Evolutionary conservation across 495 filamentous ascomycete genomes (phyloP), one percentile per base, ranked within the genome.

Genomic region (Podospora comata): DNA sequence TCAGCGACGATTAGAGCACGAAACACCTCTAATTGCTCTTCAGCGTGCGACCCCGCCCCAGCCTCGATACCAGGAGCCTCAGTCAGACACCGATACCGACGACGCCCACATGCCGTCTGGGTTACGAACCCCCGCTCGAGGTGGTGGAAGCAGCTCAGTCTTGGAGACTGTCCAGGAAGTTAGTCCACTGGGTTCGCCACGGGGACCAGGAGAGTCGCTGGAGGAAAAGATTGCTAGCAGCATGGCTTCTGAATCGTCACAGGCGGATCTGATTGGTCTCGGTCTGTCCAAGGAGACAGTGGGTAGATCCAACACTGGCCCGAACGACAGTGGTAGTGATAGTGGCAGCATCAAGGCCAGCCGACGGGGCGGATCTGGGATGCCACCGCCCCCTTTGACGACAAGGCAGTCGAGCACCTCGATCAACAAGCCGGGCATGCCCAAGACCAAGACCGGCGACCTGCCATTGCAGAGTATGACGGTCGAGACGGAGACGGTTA

Each of bases 401-500:
- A 75, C 74, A 27, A 77, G 76, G 32, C 83, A 81, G 65, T 83
- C 77, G 65, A 85, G 78, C 74, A 79, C 77, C 62, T 73, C 75
- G 28, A 72, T 78, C 58, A 83, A 79, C 58, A 83, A 79, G 19
- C 81, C 79, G 66, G 72, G 71, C 60, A 72, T 67, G 61, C 70
- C 70, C 20, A 84, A 81, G 81, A 85, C 44, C 87, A 92, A 79
- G 82, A 85, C 82, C 16, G 80, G 85, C 55, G 94, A 97, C 74
- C 88, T 87, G 11, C 89, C 92, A 16, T 86, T 91, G 34, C 89
- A 89, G 72, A 96, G 92, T 71, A 99, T 99, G 95, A 97, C 92
- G 53, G 94, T 99, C 15, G 95, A 99, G 79, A 98, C 95, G 4
- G 95, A 99, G 81, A 96, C 93, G 4, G 96, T 99, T 61, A 91